Base-by-base conservation (phyloP, 129 eudicot species). In the Centella asiatica region DNA sequence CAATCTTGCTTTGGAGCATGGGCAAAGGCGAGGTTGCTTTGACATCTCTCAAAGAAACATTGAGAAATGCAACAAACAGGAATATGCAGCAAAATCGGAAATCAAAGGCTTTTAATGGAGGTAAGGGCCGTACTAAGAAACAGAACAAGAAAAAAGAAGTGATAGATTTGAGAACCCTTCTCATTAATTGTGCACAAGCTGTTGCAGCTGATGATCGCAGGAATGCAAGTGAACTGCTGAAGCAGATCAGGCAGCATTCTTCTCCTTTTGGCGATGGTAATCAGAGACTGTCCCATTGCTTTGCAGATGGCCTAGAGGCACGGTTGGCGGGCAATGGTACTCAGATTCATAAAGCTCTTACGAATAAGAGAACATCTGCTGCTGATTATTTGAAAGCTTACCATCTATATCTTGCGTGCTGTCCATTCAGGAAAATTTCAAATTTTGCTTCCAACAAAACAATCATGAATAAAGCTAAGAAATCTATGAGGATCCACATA, bases 321-420 rank as follows among this genome's bases (percentile, higher is more conserved):
- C 98, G 98, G 32, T 39, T 87, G 77, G 94, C 89, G 19, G 98
- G 98, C 28, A 87, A 76, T 2, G 95, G 89, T 4, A 62, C 78
- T 28, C 85, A 74, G 64, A 67, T 78, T 18, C 85, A 81, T 32
- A 76, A 60, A 39, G 84, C 77, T 8, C 54, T 87, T 23, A 69
- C 66, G 27, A 72, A 64, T 62, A 78, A 68, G 65, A 79, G 74
- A 57, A 72, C 82, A 20, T 79, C 95, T n/a, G 96, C 98, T n/a
- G 78, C 90, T 20, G 96, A 81, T 61, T 67, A 77, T 15, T 71
- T 92, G 58, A 92, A 74, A 84, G 94, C 89, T 13, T 84, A 84
- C 74, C 73, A 80, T 36, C 44, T 76, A 23, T 84, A 57, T 67
- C 66, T 92, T 47, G 77, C 81, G 5, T 66, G 94, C 2, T 79